Evolutionary conservation across 163 green algal genomes (phyloP).

Genomic region (Prototheca stagnorum): DNA sequence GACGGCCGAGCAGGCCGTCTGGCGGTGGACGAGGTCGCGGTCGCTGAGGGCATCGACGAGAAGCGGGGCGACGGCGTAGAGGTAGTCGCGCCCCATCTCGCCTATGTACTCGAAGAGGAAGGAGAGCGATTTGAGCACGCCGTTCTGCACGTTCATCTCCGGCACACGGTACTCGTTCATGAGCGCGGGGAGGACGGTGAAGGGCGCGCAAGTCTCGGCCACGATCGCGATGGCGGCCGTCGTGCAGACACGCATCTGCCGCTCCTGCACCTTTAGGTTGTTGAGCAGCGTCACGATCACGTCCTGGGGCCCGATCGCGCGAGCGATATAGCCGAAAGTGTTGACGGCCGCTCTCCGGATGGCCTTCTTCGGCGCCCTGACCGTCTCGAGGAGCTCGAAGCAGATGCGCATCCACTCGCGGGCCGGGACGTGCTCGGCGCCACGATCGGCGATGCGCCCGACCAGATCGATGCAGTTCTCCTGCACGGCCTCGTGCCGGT

Average conservation of each 20-base stretch:
- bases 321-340: constrained; percentile 99
- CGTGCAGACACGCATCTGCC: constrained; percentile 96
- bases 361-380: constrained; percentile 48
- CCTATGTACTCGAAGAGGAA: constrained; percentile 99
- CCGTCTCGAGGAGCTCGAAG: constrained; percentile 98
- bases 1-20: constrained; percentile 80
- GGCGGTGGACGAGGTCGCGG: constrained; percentile 78
- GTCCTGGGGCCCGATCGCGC: constrained; percentile 94
- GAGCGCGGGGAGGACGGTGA: constrained; percentile 95
- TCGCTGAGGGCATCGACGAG: constrained; percentile 93
- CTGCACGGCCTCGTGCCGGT: constrained; percentile 85
- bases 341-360: constrained; percentile 76
- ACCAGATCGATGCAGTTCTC: constrained; percentile 99
- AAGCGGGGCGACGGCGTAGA: constrained; percentile 80
- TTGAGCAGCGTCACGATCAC: constrained; percentile 97
- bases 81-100: constrained; percentile 91
- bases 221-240: constrained; percentile 99
- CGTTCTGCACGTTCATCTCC: constrained; percentile 98
- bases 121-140: constrained; percentile 87
- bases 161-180: constrained; percentile 98
- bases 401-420: constrained; percentile 99
- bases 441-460: constrained; percentile 89
- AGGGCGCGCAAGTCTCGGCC: constrained; percentile 93
- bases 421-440: constrained; percentile 81
- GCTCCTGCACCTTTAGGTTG: constrained; percentile 99